A percentile compares a stretch with the other conserved stretches of the same genome.
These are phyloP conservation scores for Mytilinidion resinicola DNA, from an alignment of 495 filamentous ascomycete species.

Conservation along the genomic window DNA sequence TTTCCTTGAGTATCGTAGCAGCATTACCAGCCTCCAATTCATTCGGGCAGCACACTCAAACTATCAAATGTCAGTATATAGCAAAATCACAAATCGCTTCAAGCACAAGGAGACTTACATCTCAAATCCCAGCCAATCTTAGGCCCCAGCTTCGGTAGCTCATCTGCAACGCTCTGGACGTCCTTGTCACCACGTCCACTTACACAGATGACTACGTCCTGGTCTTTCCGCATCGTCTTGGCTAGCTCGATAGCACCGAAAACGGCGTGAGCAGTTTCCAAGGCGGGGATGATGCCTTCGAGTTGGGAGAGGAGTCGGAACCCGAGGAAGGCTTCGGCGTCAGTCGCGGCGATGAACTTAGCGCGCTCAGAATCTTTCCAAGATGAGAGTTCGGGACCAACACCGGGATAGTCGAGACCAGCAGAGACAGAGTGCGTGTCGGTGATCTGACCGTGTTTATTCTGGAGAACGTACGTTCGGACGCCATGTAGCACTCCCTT, in stretches of 20 bases:
- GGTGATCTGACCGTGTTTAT: constrained; percentile 82
- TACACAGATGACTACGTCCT: constrained; percentile 92
- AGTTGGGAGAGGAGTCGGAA: constrained; percentile 76
- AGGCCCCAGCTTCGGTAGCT: constrained; percentile 81
- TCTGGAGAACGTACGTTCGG: constrained; percentile 89
- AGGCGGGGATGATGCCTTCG: constrained; percentile 93
- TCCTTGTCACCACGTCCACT: constrained; percentile 95
- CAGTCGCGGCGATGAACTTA: constrained; percentile 84
- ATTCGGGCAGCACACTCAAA: too few relatives aligned
- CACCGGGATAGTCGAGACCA: constrained; percentile 93
- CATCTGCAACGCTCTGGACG: constrained; percentile 94
- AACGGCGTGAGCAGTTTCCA: constrained; percentile 91
- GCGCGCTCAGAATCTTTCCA: constrained; percentile 91
- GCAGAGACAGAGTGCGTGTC: constrained; percentile 97
- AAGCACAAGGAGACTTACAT: constrained; percentile 34
- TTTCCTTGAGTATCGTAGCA: too few relatives aligned
- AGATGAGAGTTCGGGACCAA: constrained; percentile 80
- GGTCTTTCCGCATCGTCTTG: constrained; percentile 79
- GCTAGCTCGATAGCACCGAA: constrained; percentile 83
- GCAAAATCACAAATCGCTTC: too few relatives aligned
- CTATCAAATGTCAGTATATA: too few relatives aligned
- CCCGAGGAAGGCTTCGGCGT: constrained; percentile 84
- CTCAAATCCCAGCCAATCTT: constrained; percentile 94
- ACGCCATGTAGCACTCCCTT: constrained; percentile 96
- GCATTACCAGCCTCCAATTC: too few relatives aligned